These are phyloP conservation scores for Mycogone perniciosa DNA, from an alignment of 2,329 filamentous ascomycete genomes.

Conservation along the genomic window DNA sequence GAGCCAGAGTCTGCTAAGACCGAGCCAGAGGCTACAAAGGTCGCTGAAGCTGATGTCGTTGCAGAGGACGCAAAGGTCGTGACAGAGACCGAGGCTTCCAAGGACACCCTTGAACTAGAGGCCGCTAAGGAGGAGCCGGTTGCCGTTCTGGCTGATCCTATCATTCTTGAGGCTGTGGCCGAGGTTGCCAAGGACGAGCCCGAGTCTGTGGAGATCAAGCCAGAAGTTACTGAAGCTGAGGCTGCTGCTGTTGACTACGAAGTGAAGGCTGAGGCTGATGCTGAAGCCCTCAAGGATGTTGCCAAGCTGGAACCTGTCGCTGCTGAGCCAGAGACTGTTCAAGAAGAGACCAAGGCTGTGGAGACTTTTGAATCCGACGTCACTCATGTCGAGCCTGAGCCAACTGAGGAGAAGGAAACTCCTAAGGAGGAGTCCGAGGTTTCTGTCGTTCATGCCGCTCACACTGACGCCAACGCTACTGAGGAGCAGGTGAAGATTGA, in stretches of 20 bases:
- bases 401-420: constrained; percentile 5
- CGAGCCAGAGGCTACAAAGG: constrained; percentile 1
- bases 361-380: constrained; percentile 3
- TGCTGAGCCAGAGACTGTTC: not conserved
- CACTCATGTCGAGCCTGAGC: not conserved
- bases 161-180: constrained; percentile 10
- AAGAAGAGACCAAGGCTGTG: not conserved
- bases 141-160: not conserved
- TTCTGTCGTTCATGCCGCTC: not conserved
- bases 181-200: constrained; percentile 15
- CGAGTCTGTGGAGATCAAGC: not conserved
- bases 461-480: constrained; percentile 1
- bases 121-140: not conserved
- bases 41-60: constrained; percentile 5
- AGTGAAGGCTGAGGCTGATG: constrained; percentile 3
- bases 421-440: not conserved
- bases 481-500: constrained; percentile 15
- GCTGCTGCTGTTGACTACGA: constrained; percentile 3
- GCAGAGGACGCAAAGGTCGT: not conserved
- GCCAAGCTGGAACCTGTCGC: not conserved
- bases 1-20: constrained; percentile 11
- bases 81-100: not conserved
- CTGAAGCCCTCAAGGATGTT: constrained; percentile 2
- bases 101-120: not conserved
- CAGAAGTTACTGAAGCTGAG: not conserved